Evolutionary conservation across 1,139 yeast genomes (phyloP), one percentile per base, ranked within the genome.

Genomic region (Hyphopichia fennica): DNA sequence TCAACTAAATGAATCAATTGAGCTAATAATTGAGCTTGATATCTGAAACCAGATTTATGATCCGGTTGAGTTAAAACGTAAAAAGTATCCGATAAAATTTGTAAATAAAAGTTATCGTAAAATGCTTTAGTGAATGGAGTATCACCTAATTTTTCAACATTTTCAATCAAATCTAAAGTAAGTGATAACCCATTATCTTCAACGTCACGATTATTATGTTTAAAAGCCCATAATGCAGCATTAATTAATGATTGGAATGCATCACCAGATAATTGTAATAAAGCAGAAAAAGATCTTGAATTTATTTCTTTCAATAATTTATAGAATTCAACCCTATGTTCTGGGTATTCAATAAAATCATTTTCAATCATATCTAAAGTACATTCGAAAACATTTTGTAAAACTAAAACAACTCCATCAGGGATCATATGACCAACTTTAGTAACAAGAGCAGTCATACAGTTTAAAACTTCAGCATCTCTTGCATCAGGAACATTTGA

Each of bases 141-240:
- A 45, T 82, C 82, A 8, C 89, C 88, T 49, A 87, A 71, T 45
- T 79, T 81, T 49, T 91, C 95, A 50, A 87, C 91, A 62, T 93
- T 93, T 53, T 81, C 81, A 48, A 91, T 76, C 51, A 93, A 75
- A 58, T 91, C 97, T 46, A 85, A 72, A 33, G 95, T 87, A 50
- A 91, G 77, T 34, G 84, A 79, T 54, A 93, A 78, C 32, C 97
- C 98, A 42, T 85, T 85, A 48, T 87, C 91, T 65, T 93, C 98
- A 42, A 93, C 97, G 46, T 90, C 97, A 64, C 97, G 81, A 65
- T 91, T 89, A 57, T 91, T 95, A 63, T 93, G 99, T 67, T 93
- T 93, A 63, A 95, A 88, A 0, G 98, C 98, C 99, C 99, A 93
- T 58, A 95, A 75, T 38, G 96, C 91, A 1, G 98, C 96, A 65